Evolutionary conservation across 2,329 filamentous ascomycete genomes (phyloP).

Genomic region (Fusarium sp.): DNA sequence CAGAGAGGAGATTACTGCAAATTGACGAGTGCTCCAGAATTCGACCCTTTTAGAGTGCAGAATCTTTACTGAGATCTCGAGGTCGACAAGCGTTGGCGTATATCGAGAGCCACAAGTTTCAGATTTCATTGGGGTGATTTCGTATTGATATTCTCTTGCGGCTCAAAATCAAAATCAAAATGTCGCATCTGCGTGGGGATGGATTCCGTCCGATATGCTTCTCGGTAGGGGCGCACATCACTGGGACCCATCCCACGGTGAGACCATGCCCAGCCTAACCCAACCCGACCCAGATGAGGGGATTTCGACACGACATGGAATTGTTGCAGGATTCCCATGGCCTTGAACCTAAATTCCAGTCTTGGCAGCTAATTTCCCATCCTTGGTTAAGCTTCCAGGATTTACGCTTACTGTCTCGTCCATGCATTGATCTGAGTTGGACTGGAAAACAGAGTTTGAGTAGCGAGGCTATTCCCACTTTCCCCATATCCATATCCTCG

Average conservation of each 20-base stretch:
- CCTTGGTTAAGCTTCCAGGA: neutral
- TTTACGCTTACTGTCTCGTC: neutral
- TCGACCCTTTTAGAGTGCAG: neutral
- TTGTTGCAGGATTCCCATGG: conserved; percentile 38
- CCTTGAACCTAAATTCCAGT: conserved; percentile 20
- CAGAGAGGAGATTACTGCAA: conserved; percentile 8
- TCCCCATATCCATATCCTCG: neutral
- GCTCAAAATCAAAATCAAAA: conserved; percentile 16
- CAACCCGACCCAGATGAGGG: neutral
- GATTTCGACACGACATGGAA: conserved; percentile 31
- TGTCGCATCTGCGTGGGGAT: conserved; percentile 32
- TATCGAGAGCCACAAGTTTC: conserved; percentile 33
- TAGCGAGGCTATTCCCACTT: conserved; percentile 22
- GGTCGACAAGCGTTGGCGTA: conserved; percentile 10
- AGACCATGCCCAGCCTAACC: neutral
- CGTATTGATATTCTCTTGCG: conserved; percentile 16
- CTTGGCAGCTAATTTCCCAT: conserved; percentile 30
- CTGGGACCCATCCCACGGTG: conserved; percentile 8
- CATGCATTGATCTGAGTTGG: neutral
- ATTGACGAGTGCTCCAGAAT: neutral
- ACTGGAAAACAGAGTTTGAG: neutral
- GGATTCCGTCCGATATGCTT: conserved; percentile 29
- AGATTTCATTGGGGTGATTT: conserved; percentile 4
- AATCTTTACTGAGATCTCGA: conserved; percentile 22
- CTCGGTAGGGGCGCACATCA: conserved; percentile 32